Evolutionary conservation across 352 stramenopile genomes (phyloP).

Genomic region (Pythium biforme): DNA sequence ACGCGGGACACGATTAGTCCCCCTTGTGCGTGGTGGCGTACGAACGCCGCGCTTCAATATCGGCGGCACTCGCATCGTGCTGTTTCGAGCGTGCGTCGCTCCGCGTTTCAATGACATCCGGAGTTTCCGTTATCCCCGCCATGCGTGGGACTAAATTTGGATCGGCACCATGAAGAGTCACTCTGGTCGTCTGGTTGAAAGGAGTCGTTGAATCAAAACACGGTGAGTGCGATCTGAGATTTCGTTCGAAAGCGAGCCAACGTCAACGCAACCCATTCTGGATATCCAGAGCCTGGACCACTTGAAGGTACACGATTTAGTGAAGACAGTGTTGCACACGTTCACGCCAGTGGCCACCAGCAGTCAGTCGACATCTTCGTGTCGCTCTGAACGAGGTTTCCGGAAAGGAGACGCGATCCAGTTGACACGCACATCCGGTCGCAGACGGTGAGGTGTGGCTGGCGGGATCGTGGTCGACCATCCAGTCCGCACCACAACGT

Average conservation of each 20-base stretch:
- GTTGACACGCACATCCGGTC: background rate
- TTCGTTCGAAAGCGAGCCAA: too few relatives aligned
- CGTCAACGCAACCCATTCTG: too few relatives aligned
- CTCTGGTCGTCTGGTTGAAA: background rate
- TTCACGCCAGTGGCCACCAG: background rate
- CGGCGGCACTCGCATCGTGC: background rate
- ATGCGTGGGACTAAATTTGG: slow-evolving; percentile 6
- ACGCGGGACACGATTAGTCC: too few relatives aligned
- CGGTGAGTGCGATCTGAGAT: slow-evolving; percentile 5
- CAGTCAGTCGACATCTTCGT: background rate
- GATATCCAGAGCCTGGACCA: background rate
- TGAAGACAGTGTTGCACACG: background rate
- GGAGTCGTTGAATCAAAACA: slow-evolving; percentile 3
- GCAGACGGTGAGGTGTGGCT: background rate
- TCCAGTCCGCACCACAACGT: background rate
- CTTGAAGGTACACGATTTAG: background rate
- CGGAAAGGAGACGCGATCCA: background rate
- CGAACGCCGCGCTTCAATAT: background rate
- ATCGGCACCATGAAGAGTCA: background rate
- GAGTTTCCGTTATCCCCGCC: slow-evolving; percentile 2
- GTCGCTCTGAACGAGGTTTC: background rate
- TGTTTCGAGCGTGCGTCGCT: background rate
- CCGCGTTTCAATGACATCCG: background rate
- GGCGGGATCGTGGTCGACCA: background rate
- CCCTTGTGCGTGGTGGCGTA: background rate